Percentiles rank a stretch among this genome's conserved stretches.
Conservation (phyloP, 345 rosid species). For the Limnanthes douglasii region DNA sequence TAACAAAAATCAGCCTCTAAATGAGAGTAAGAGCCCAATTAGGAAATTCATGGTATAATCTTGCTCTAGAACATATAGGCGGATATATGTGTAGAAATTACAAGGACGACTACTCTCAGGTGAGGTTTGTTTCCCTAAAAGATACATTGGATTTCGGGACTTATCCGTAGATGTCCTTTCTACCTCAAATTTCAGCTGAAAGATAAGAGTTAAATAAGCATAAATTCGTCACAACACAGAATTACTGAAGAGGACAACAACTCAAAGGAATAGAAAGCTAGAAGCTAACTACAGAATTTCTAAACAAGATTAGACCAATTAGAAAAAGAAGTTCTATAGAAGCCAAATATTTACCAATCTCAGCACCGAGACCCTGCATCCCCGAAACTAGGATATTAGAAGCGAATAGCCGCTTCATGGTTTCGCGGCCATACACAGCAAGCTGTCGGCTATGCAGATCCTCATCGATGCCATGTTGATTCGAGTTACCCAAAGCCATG, state of each 20-base stretch:
- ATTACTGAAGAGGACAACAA: not conserved
- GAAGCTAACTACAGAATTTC: too few relatives aligned
- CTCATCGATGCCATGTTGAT: conserved; percentile 75
- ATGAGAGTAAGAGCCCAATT: not conserved
- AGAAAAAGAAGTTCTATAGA: not conserved
- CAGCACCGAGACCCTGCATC: conserved; percentile 91
- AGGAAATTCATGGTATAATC: too few relatives aligned
- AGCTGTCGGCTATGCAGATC: conserved; percentile 99
- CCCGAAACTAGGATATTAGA: conserved; percentile 84
- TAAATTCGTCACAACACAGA: not conserved
- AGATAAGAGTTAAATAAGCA: not conserved
- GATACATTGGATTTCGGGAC: not conserved
- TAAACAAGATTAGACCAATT: not conserved
- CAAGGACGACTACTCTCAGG: not conserved
- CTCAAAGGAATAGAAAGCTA: too few relatives aligned
- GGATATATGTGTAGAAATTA: not conserved
- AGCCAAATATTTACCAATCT: conserved; percentile 50
- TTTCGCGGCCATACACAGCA: conserved; percentile 97
- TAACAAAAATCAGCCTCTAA: not conserved
- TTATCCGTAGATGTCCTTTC: not conserved
- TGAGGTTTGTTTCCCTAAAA: not conserved
- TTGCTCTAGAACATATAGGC: not conserved
- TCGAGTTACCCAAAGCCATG: conserved; percentile 68
- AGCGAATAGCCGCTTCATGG: conserved; percentile 92
- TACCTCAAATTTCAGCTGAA: not conserved